Evolutionary conservation across 2,329 filamentous ascomycete species (phyloP).

Genomic region (Alternaria sp.): DNA sequence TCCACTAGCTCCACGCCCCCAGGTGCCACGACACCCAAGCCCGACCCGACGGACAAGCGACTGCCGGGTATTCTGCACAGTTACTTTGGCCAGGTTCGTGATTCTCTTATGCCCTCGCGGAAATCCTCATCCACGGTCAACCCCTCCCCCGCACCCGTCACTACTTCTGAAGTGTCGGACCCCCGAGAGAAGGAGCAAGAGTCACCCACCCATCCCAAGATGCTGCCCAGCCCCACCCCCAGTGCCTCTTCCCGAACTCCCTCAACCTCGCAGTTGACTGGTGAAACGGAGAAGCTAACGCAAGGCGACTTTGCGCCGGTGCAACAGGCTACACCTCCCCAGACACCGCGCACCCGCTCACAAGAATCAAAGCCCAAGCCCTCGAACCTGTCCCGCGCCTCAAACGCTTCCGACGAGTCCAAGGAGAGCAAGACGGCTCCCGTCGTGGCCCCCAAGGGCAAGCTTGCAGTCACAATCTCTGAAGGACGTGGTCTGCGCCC

Average conservation of each 20-base stretch:
- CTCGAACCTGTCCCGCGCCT: conserved; percentile 62
- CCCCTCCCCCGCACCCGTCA: conserved; percentile 48
- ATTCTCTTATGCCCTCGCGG: conserved; percentile 60
- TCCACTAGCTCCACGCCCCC: conserved; percentile 85
- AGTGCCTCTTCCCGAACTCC: conserved; percentile 58
- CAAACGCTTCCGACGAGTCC: conserved; percentile 54
- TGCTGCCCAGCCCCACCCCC: conserved; percentile 61
- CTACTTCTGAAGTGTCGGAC: conserved; percentile 30
- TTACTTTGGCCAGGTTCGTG: conserved; percentile 99
- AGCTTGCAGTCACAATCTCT: conserved; percentile 85
- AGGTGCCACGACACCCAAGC: conserved; percentile 90
- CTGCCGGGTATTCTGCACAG: conserved; percentile 92
- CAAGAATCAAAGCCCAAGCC: conserved; percentile 60
- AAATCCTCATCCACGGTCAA: conserved; percentile 49
- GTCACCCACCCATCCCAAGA: conserved; percentile 54
- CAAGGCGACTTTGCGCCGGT: conserved; percentile 68
- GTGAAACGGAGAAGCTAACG: conserved; percentile 88
- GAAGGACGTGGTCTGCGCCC: conserved; percentile 84
- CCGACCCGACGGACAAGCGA: conserved; percentile 93
- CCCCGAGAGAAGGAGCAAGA: conserved; percentile 37
- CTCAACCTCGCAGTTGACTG: conserved; percentile 68
- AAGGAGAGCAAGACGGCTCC: conserved; percentile 58
- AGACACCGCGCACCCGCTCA: conserved; percentile 87
- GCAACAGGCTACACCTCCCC: conserved; percentile 88
- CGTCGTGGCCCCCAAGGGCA: conserved; percentile 80